Evolutionary conservation across 768 basidiomycete genomes (phyloP).

Genomic region (Boletus barrowsii): DNA sequence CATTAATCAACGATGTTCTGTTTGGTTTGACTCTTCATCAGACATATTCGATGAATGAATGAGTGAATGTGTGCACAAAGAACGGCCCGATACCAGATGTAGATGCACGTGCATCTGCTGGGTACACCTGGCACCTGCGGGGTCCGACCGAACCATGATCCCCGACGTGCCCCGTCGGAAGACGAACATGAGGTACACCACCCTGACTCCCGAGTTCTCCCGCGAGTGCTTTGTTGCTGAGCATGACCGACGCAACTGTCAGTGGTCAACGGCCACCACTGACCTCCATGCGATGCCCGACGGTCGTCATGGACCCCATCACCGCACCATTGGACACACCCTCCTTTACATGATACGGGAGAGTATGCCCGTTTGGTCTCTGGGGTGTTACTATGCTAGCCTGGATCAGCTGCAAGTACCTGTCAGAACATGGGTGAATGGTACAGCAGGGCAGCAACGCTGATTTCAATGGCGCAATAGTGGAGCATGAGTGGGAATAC

Average conservation of each 20-base stretch:
- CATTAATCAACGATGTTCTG: background rate
- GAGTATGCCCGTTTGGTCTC: background rate
- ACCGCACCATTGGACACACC: background rate
- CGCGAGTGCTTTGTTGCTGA: background rate
- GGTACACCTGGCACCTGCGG: background rate
- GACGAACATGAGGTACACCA: background rate
- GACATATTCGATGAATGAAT: no score
- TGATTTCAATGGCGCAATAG: no score
- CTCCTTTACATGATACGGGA: background rate
- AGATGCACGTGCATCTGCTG: background rate
- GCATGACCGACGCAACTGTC: background rate
- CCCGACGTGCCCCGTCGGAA: no score
- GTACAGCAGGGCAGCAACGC: no score
- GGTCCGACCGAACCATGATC: background rate
- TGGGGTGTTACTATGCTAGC: no score
- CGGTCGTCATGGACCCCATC: background rate
- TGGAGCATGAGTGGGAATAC: no score
- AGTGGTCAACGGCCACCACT: slow-evolving; percentile 1
- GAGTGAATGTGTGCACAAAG: background rate
- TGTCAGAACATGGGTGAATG: no score
- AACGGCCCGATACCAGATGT: no score
- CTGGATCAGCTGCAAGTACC: no score
- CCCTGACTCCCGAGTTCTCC: no score
- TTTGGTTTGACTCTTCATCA: no score
- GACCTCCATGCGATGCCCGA: slow-evolving; percentile 13